Evolutionary conservation across 2,329 filamentous ascomycete species (phyloP), one percentile per base, ranked within the genome.

Genomic region (Seiridium unicorne): DNA sequence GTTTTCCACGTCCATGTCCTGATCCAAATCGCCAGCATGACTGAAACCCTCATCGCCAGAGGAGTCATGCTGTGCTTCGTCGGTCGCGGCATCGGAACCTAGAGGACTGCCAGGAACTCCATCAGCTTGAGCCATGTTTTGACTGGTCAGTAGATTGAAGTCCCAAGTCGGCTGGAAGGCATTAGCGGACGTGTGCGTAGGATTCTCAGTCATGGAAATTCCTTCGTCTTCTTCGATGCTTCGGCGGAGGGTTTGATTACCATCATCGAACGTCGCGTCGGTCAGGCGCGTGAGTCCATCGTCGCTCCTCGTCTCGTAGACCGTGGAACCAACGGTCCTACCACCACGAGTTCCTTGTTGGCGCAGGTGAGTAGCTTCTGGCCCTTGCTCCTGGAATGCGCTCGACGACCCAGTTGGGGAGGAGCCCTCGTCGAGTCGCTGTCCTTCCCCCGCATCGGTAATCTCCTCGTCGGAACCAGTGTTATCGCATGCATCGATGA

Each of bases 401-500:
- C 89, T 92, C 91, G 91, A 91, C 89, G 88, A 94, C 85, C 91
- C 92, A 94, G 80, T 88, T 83, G 81, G 89, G 88, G 89, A 94
- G 86, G 86, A 92, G 87, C 83, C 81, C 77, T 77, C 89, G 89
- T 83, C 91, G 89, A 92, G 90, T 85, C 90, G 89, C 87, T 81
- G 87, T 78, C 85, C 92, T 89, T 96, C 91, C 89, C 92, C 91
- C 89, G 79, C 74, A 47, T 78, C 77, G 7, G 69, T 70, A 51
- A 70, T 72, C 55, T 85, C 84, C 56, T 74, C 79, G 61, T 77
- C 78, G 55, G 76, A 72, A 34, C 74, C 72, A 57, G 81, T 76
- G 61, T 83, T 82, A 64, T 83, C 81, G 69, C 84, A 90, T 59
- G 83, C 80, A 57, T 88, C 84, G 58, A 91, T 80, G 55, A 97